Evolutionary conservation across 345 rosid species (phyloP), one percentile per base, ranked within the genome.

Genomic region (Litchi chinensis): DNA sequence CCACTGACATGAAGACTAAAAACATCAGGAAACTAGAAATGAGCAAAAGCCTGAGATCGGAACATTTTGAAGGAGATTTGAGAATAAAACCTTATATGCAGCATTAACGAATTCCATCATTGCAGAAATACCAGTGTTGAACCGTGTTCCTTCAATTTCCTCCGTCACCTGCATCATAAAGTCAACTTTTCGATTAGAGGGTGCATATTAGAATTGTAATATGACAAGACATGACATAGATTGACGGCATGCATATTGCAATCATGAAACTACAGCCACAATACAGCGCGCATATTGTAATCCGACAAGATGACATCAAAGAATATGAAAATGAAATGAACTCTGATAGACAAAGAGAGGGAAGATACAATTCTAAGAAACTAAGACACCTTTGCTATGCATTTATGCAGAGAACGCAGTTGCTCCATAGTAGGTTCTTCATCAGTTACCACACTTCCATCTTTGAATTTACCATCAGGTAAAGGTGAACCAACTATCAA

Each of bases 31-130:
- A 12, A 79, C 40, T 54, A 50, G 19, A 24, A 56, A 44, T 44
- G n/a, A 57, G n/a, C 54, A 74, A 71, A 65, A 66, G 50, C 24
- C 40, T 16, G 65, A 10, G 54, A 62, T 15, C 18, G 15, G 18
- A 60, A 77, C n/a, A 46, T 68, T 69, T 24, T 60, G 65, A 66
- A 44, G 57, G 52, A 63, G 72, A 18, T 65, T n/a, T 46, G 37
- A 12, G 22, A 10, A 43, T 77, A 70, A 57, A 65, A 95, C 98
- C 99, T 95, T 95, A 71, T 90, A 92, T 1, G 97, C 94, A 0
- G 97, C 93, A 82, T 93, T 95, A 73, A 92, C 70, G 84, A 95
- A 95, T 88, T 92, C 99, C 99, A 95, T 95, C 98, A 95, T 93
- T 75, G 97, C 95, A 65, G 98, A 95, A 80, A 93, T 93, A 71